A percentile compares a stretch with the other conserved stretches of the same genome.
Evolutionary conservation across 768 basidiomycete species (phyloP).

Genomic region (Tylopilus rubrobrunneus): DNA sequence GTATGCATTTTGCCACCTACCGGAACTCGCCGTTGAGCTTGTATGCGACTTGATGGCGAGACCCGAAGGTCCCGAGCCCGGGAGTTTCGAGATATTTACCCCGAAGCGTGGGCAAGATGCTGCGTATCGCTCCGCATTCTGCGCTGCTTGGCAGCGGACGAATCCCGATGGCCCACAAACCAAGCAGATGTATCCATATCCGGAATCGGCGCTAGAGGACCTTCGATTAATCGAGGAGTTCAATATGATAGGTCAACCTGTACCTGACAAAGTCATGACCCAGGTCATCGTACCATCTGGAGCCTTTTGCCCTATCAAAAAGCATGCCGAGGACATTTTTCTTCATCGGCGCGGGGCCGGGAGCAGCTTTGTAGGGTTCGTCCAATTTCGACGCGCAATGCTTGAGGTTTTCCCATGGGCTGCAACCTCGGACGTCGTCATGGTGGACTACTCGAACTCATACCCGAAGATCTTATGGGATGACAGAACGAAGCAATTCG

Average conservation of each 20-base stretch:
- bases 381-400: slow-evolving; percentile 8
- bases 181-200: slow-evolving; percentile 5
- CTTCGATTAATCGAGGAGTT: slow-evolving; percentile 14
- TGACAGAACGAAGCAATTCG: slow-evolving; percentile 10
- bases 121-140: slow-evolving; percentile 8
- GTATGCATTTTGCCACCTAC: slow-evolving; percentile 9
- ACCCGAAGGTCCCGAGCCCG: not conserved
- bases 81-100: not conserved
- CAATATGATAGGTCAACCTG: slow-evolving; percentile 10
- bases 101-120: not conserved
- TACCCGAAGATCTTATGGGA: slow-evolving; percentile 12
- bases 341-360: slow-evolving; percentile 9
- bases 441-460: slow-evolving; percentile 15
- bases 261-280: slow-evolving; percentile 8
- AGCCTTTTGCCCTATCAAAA: slow-evolving; percentile 9
- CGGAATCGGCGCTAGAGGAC: slow-evolving; percentile 2
- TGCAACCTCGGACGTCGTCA: slow-evolving; percentile 12
- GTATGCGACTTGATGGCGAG: slow-evolving; percentile 12
- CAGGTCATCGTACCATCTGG: slow-evolving; percentile 11
- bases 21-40: slow-evolving; percentile 13
- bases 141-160: slow-evolving; percentile 2
- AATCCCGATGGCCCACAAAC: not conserved
- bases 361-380: slow-evolving; percentile 8
- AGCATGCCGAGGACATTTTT: slow-evolving; percentile 11
- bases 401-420: slow-evolving; percentile 10